Base-by-base conservation (phyloP, 305 asterid genomes). In the Rubia peregrina region DNA sequence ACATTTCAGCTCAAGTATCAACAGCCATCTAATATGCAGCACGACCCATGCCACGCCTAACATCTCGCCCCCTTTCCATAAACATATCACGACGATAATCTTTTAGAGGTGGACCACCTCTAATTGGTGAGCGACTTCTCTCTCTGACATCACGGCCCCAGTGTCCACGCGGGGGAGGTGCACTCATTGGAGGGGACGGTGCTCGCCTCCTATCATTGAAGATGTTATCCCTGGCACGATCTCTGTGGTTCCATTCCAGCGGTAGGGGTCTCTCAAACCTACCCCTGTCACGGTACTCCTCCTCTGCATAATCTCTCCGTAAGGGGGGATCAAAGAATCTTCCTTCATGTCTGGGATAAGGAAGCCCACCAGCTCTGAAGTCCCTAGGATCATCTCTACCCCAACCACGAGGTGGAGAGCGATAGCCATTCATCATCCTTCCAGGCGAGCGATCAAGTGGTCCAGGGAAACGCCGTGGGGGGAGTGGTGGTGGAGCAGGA, bases 371-470 rank as follows among this genome's bases (percentile, higher is more conserved):
- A 71, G 77, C 80, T 81, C 90, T 85, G 11, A 92, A 75, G 74
- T 90, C 96, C 77, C 95, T 84, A 24, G 88, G 78, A 40, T 80
- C 81, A 65, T 80, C 87, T 80, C 95, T 84, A 61, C 80, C 80
- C 95, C 90, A 87, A 68, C 89, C 88, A 68, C 87, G 96, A 78
- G 93, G 92, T 62, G 95, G 95, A 13, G 98, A 85, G 71, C 89
- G 79, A 70, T 78, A 83, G 44, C 90, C 88, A 51, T 82, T 83
- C 79, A 80, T 67, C 63, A 82, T 74, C 77, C 86, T 81, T 72
- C 87, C 80, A 4, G 98, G 95, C 70, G 90, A 85, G 66, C 68
- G 89, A 71, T 81, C 85, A 71, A 78, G 71, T 46, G 85, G 78
- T 57, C 86, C 84, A 13, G 87, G 84, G 57, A 82, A 71, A 30